Percentiles rank a stretch among this genome's conserved stretches.
phyloP scores from a whole-genome alignment of 257 asterid genomes.

The Solanum medicagineum region DNA sequence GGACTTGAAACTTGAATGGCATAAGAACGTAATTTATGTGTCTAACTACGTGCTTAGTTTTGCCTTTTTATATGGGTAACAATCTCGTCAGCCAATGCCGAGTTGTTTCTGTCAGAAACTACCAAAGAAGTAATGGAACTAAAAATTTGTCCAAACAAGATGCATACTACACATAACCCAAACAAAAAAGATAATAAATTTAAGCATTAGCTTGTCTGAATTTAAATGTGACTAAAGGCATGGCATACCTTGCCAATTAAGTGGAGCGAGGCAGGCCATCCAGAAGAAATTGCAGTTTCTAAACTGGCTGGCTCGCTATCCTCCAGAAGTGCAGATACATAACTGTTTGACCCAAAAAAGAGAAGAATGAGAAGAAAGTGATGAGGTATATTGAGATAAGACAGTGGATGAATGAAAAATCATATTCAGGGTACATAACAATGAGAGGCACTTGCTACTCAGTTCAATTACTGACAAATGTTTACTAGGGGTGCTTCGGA shows the following conservation, averaged over 20 bases:
- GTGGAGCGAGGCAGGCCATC: constrained; percentile 97
- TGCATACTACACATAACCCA: not conserved
- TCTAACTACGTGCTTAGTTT: not conserved
- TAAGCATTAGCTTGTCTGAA: not conserved
- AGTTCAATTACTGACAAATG: not conserved
- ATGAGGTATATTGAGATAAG: not conserved
- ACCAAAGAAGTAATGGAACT: not conserved
- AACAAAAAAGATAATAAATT: not conserved
- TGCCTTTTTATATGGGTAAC: not conserved
- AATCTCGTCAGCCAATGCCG: not conserved
- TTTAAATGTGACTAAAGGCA: not conserved
- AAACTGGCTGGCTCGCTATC: constrained; percentile 51
- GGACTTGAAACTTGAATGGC: not conserved
- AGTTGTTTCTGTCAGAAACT: not conserved
- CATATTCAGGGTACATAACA: not conserved
- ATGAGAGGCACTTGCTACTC: not conserved
- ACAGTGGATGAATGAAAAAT: not conserved
- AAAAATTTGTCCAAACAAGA: not conserved
- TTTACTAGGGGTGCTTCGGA: not conserved
- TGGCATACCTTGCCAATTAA: constrained; percentile 82
- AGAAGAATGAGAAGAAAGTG: not conserved
- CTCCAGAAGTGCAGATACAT: constrained; percentile 78
- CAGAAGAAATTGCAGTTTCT: constrained; percentile 54
- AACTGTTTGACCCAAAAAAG: constrained; percentile 34
- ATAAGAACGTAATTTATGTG: not conserved